phyloP scores from a whole-genome alignment of 768 basidiomycete genomes.

The Gloeostereum incarnatum region DNA sequence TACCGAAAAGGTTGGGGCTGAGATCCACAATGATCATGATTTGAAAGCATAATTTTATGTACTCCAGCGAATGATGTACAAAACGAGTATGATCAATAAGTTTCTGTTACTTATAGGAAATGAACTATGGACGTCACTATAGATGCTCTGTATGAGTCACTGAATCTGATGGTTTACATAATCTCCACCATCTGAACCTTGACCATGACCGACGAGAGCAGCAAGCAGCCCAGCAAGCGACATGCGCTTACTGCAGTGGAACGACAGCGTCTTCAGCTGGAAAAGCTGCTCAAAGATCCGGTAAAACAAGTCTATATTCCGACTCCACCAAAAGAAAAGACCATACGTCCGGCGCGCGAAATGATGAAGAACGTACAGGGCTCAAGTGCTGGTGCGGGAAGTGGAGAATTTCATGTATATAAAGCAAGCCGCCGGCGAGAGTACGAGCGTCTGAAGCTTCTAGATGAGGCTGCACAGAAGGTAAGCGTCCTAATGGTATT shows the following conservation, averaged over 20 bases:
- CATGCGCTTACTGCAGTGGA: slow-evolving; percentile 46
- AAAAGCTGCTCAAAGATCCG: slow-evolving; percentile 86
- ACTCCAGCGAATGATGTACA: no score
- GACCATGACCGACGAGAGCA: no score
- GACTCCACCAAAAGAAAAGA: slow-evolving; percentile 73
- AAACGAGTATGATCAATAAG: no score
- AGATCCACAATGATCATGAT: no score
- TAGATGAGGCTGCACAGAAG: slow-evolving; percentile 76
- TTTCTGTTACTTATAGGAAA: no score
- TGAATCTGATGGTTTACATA: no score
- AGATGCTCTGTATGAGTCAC: no score
- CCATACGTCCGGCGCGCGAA: slow-evolving; percentile 72
- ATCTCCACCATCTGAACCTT: no score
- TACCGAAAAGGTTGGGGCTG: slow-evolving; percentile 12
- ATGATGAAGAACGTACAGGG: slow-evolving; percentile 99
- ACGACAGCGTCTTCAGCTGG: slow-evolving; percentile 59
- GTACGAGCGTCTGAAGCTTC: slow-evolving; percentile 86
- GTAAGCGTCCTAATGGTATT: slow-evolving; percentile 32
- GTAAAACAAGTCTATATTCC: slow-evolving; percentile 75
- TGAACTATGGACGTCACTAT: no score
- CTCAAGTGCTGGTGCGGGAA: slow-evolving; percentile 93
- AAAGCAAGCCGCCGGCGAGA: slow-evolving; percentile 91
- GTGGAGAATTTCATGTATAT: slow-evolving; percentile 98
- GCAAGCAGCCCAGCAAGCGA: slow-evolving; percentile 28
- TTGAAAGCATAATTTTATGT: no score